Evolutionary conservation across 352 stramenopile genomes (phyloP).

Genomic region (Hyaloperonospora arabidopsidis): DNA sequence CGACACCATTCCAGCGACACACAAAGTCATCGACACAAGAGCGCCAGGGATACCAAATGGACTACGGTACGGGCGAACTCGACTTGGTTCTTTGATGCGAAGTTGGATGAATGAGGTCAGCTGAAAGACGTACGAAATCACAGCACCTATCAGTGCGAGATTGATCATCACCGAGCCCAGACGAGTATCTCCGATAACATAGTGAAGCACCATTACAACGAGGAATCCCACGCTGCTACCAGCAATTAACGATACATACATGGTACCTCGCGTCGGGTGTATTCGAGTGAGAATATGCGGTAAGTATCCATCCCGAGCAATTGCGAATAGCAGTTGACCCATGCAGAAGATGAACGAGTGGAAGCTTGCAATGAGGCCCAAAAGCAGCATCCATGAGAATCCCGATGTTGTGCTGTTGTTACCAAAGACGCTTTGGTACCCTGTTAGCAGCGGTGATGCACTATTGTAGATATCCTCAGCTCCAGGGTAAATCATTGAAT

Average conservation of each 20-base stretch:
- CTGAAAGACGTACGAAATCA: constrained; percentile 45
- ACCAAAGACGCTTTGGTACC: constrained; percentile 61
- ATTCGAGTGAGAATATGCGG: constrained; percentile 40
- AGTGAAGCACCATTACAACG: constrained; percentile 42
- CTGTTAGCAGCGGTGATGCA: constrained; percentile 42
- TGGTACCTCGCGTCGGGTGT: constrained; percentile 39
- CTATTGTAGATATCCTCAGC: constrained; percentile 36
- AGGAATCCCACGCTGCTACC: constrained; percentile 40
- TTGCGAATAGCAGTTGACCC: constrained; percentile 55
- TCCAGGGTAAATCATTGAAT: constrained; percentile 55
- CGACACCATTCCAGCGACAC: constrained; percentile 39
- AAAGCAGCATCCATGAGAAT: constrained; percentile 61
- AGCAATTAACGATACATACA: constrained; percentile 46
- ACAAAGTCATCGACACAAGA: constrained; percentile 36
- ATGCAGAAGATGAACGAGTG: constrained; percentile 80
- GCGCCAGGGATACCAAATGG: constrained; percentile 49
- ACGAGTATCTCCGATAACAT: constrained; percentile 45
- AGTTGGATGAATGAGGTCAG: constrained; percentile 46
- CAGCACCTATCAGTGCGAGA: constrained; percentile 50
- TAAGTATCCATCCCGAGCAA: constrained; percentile 55
- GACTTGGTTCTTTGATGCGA: constrained; percentile 42
- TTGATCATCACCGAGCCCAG: constrained; percentile 67
- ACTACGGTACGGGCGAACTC: constrained; percentile 40
- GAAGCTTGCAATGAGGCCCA: constrained; percentile 58
- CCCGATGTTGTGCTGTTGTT: constrained; percentile 56